Percentiles rank a stretch among this genome's conserved stretches.
These are phyloP conservation scores for Hymenotorrendiella dingleyae DNA, from an alignment of 2,329 filamentous ascomycete species.

Conservation along the genomic window DNA sequence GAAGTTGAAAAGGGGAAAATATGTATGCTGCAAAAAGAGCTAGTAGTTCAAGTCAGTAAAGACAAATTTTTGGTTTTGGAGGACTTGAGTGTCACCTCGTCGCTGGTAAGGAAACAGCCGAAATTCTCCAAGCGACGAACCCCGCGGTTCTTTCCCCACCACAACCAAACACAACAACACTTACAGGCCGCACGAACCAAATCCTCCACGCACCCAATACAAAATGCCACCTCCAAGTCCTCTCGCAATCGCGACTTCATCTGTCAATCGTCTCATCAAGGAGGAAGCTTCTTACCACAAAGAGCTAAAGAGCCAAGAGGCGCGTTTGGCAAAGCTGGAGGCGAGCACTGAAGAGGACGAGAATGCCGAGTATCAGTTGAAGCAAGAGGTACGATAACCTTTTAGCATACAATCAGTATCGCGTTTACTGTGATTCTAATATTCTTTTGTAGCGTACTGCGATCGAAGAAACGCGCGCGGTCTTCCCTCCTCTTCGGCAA, in stretches of 20 bases:
- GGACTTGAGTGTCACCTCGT: too few relatives aligned
- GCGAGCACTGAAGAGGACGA: conserved; percentile 52
- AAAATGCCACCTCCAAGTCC: conserved; percentile 70
- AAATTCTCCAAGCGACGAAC: too few relatives aligned
- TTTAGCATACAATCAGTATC: too few relatives aligned
- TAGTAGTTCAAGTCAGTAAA: too few relatives aligned
- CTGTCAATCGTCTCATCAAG: conserved; percentile 79
- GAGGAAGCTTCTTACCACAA: conserved; percentile 88
- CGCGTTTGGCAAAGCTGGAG: conserved; percentile 56
- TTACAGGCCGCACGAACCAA: neutral
- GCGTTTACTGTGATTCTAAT: neutral
- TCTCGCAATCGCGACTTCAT: conserved; percentile 72
- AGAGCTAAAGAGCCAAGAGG: conserved; percentile 71
- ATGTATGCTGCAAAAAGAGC: too few relatives aligned
- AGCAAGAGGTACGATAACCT: conserved; percentile 67
- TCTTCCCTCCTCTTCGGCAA: conserved; percentile 66
- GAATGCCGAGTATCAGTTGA: conserved; percentile 73
- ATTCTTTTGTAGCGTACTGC: conserved; percentile 39
- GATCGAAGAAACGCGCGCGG: conserved; percentile 78
- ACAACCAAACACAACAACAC: too few relatives aligned
- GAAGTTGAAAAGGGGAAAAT: too few relatives aligned
- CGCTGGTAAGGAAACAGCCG: too few relatives aligned
- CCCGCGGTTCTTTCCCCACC: too few relatives aligned
- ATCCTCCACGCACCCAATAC: neutral
- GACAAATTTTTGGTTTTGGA: too few relatives aligned